Base-by-base conservation (phyloP, 2,329 filamentous ascomycete genomes). In the Polytolypa hystricis region DNA sequence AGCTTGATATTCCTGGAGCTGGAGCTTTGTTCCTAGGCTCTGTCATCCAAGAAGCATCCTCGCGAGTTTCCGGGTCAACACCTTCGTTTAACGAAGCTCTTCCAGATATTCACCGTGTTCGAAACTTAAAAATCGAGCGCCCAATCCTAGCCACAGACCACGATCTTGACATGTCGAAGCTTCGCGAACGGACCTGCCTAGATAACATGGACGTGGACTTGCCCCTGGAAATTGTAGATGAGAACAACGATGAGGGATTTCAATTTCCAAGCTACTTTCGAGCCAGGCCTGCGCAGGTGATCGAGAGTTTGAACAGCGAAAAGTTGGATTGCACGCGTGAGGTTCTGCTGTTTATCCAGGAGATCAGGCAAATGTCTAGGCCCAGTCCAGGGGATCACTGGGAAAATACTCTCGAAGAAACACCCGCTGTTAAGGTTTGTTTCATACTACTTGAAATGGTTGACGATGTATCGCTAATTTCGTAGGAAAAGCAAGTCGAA, bases 121-220 rank as follows among this genome's bases (percentile, higher is more conserved):
- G 42, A 20, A 32, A 48, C 11, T 35, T 65, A 25, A 71, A 65
- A 42, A 39, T 40, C 11, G 67, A 72, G 35, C 38, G 61, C 23
- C 69, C 71, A 2, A 34, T 73, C 0, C 51, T 73, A 5, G 37
- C n/a, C 3, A 57, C 54, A 3, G 66, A 71, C 42, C 53, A 64
- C 41, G 61, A 67, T 23, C 45, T 61, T 16, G 67, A 71, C 44
- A 42, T 69, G 35, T 42, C 51, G n/a, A 41, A 41, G 3, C 64
- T 71, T 40, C 51, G 50, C 11, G 50, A 38, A 18, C 38, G 33
- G 6, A 35, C 44, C 5, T 52, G 52, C 6, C 33, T 41, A 2
- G 47, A 56, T 11, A 50, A 57, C 3, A 48, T 37, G 4, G 46
- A 55, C 4, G 21, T 61, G 5, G 48, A 45, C 5, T 44, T 65